phyloP scores from a whole-genome alignment of 208 protist genomes.

The Crithidia expoeki region DNA sequence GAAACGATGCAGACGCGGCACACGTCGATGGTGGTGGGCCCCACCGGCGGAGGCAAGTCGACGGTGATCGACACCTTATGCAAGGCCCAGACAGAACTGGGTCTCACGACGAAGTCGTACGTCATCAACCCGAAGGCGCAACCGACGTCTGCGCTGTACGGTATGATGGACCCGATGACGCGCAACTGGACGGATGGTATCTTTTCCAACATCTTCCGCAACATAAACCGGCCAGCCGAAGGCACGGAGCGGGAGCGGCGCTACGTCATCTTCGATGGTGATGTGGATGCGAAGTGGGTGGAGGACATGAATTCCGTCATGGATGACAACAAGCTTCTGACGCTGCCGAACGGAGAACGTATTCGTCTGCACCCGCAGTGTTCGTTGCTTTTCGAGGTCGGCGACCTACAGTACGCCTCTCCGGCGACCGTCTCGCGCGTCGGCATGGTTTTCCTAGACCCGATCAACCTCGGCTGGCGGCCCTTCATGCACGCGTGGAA shows the following conservation, averaged over 20 bases:
- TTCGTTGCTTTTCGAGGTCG: conserved; percentile 98
- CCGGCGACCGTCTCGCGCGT: conserved; percentile 99
- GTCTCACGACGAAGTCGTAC: conserved; percentile 92
- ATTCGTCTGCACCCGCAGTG: conserved; percentile 96
- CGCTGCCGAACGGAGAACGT: conserved; percentile 98
- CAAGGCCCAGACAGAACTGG: conserved; percentile 94
- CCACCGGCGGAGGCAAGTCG: conserved; percentile 98
- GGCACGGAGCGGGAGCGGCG: conserved; percentile 83
- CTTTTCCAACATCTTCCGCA: conserved; percentile 98
- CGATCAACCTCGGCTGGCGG: conserved; percentile 97
- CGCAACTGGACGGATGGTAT: conserved; percentile 99
- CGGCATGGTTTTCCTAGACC: conserved; percentile 99
- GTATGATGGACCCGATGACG: conserved; percentile 98
- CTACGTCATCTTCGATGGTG: conserved; percentile 99
- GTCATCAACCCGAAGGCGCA: conserved; percentile 99
- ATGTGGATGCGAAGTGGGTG: conserved; percentile 99
- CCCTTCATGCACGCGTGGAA: conserved; percentile 95
- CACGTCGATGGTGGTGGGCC: conserved; percentile 99
- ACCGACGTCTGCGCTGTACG: conserved; percentile 97
- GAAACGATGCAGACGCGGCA: conserved; percentile 99
- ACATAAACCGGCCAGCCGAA: conserved; percentile 93
- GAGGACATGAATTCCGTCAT: conserved; percentile 99
- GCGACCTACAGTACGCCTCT: conserved; percentile 98
- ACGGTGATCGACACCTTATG: conserved; percentile 96
- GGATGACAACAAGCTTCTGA: conserved; percentile 99